Conservation (phyloP, 2,329 filamentous ascomycete species). For the Penicillium sp. region DNA sequence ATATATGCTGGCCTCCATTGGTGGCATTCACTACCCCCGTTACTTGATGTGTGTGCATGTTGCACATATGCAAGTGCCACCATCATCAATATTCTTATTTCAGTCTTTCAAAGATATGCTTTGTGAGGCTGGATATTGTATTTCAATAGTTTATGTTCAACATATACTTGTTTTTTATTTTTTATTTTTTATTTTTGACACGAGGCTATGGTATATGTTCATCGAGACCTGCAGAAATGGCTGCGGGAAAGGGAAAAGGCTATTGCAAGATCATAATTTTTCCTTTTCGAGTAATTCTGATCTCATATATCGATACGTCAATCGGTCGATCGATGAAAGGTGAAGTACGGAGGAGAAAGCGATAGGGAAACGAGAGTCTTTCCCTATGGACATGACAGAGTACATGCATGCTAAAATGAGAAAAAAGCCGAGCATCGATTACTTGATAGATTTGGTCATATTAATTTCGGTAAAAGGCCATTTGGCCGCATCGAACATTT, state of each 20-base stretch:
- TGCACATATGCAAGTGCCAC: not conserved
- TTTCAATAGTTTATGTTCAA: too few species aligned
- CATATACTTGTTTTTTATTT: too few species aligned
- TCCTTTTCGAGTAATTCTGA: too few species aligned
- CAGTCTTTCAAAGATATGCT: not conserved
- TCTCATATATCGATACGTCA: too few species aligned
- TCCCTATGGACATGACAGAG: not conserved
- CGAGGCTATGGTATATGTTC: too few species aligned
- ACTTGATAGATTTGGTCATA: too few species aligned
- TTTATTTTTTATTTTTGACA: too few species aligned
- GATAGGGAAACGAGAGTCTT: not conserved
- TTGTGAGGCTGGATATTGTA: not conserved
- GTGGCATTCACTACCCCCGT: not conserved
- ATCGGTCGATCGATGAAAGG: not conserved
- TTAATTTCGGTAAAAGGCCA: not conserved
- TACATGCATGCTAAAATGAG: not conserved
- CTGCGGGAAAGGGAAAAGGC: too few species aligned
- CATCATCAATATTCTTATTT: not conserved
- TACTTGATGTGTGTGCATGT: not conserved
- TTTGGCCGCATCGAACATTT: not conserved
- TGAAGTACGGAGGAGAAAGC: not conserved
- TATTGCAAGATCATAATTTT: too few species aligned
- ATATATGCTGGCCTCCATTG: not conserved
- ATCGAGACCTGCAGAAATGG: not conserved
- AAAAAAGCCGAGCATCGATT: not conserved